These are phyloP conservation scores for Populus pruinosa DNA, from an alignment of 345 rosid genomes.

Conservation along the genomic window DNA sequence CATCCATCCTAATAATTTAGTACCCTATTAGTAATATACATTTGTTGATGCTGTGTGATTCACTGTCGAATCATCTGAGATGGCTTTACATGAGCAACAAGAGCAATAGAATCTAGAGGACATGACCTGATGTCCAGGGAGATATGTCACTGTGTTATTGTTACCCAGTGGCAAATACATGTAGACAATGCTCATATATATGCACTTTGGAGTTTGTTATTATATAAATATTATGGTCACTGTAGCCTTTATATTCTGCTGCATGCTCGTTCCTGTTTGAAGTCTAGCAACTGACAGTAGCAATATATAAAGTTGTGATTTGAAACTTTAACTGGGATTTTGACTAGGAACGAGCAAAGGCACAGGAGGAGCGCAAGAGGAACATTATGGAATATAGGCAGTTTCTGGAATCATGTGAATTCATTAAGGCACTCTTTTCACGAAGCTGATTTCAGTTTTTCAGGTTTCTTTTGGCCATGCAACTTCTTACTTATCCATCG, in stretches of 20 bases:
- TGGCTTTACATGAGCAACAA: neutral
- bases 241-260: neutral
- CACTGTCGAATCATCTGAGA: too few relatives aligned
- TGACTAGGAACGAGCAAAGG: conserved; percentile 69
- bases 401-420: conserved; percentile 82
- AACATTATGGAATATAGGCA: conserved; percentile 64
- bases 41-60: too few relatives aligned
- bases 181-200: too few relatives aligned
- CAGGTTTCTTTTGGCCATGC: conserved; percentile 5
- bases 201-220: too few relatives aligned
- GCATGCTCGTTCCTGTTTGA: neutral
- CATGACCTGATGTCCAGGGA: neutral
- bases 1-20: neutral
- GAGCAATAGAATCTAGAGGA: neutral
- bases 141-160: too few relatives aligned
- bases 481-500: conserved; percentile 15
- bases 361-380: conserved; percentile 70
- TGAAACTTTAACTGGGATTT: conserved; percentile 18
- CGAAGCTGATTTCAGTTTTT: neutral
- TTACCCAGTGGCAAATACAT: too few relatives aligned
- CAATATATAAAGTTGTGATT: neutral
- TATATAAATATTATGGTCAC: too few relatives aligned
- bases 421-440: conserved; percentile 63
- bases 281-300: neutral
- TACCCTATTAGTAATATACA: neutral